phyloP scores from a whole-genome alignment of 495 filamentous ascomycete species.

The Daldinia caldariorum region DNA sequence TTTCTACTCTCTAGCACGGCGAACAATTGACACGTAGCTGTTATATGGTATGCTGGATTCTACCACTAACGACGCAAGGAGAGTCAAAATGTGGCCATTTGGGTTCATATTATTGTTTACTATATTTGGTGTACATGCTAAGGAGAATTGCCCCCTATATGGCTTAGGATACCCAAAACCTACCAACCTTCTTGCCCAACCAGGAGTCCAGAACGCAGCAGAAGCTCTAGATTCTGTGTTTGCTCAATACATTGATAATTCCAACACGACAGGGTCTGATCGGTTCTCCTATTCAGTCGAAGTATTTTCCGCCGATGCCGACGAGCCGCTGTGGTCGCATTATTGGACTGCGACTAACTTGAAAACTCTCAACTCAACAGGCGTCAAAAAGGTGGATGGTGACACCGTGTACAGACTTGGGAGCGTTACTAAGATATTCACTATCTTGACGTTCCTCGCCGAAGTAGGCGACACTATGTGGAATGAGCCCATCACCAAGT shows the following conservation, averaged over 20 bases:
- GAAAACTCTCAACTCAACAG: constrained; percentile 49
- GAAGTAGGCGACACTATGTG: constrained; percentile 50
- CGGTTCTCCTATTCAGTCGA: constrained; percentile 60
- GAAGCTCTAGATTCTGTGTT: constrained; percentile 47
- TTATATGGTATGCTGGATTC: neutral
- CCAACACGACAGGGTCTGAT: constrained; percentile 49
- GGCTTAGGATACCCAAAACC: constrained; percentile 59
- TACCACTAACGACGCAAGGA: neutral
- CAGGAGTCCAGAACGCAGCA: constrained; percentile 42
- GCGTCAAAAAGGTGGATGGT: constrained; percentile 52
- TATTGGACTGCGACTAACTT: constrained; percentile 60
- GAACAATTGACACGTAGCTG: neutral
- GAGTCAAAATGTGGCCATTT: constrained; percentile 18
- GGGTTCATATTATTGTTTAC: constrained; percentile 20
- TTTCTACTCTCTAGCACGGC: too few species aligned
- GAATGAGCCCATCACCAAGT: constrained; percentile 58
- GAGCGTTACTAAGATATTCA: constrained; percentile 62
- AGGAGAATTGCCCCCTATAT: constrained; percentile 58
- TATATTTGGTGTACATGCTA: constrained; percentile 36
- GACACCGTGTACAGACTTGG: constrained; percentile 60
- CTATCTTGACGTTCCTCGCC: constrained; percentile 55
- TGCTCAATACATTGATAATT: constrained; percentile 47
- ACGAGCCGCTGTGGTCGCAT: constrained; percentile 56
- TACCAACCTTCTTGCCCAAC: constrained; percentile 45
- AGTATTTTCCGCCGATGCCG: constrained; percentile 56